Conservation (phyloP, 495 filamentous ascomycete genomes). For the Coniosporium apollinis region DNA sequence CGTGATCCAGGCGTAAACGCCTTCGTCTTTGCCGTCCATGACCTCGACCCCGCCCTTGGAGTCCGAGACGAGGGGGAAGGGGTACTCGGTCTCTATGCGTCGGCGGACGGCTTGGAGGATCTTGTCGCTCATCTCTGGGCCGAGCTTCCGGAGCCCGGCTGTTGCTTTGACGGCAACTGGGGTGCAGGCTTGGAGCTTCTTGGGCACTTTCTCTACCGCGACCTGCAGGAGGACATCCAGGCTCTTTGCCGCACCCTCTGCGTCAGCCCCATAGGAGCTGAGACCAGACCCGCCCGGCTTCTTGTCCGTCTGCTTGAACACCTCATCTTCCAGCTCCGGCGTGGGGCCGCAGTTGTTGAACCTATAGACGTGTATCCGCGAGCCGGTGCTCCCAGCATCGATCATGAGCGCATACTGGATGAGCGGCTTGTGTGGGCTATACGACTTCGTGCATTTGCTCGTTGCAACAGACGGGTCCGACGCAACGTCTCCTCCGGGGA, state of each 20-base stretch:
- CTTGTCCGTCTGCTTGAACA: slow-evolving; percentile 78
- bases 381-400: slow-evolving; percentile 93
- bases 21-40: slow-evolving; percentile 90
- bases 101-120: slow-evolving; percentile 74
- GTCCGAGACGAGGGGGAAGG: slow-evolving; percentile 78
- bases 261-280: slow-evolving; percentile 69
- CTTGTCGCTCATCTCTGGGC: slow-evolving; percentile 59
- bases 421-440: slow-evolving; percentile 71
- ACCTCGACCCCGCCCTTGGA: slow-evolving; percentile 78
- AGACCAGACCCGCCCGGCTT: slow-evolving; percentile 63
- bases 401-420: slow-evolving; percentile 98
- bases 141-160: slow-evolving; percentile 74
- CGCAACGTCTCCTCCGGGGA: slow-evolving; percentile 21
- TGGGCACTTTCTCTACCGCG: slow-evolving; percentile 66
- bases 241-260: slow-evolving; percentile 74
- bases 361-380: slow-evolving; percentile 92
- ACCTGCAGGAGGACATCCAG: slow-evolving; percentile 76
- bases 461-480: slow-evolving; percentile 43
- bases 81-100: slow-evolving; percentile 76
- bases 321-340: slow-evolving; percentile 84
- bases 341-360: slow-evolving; percentile 97
- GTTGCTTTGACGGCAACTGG: slow-evolving; percentile 95
- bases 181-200: slow-evolving; percentile 71
- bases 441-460: slow-evolving; percentile 63
- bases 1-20: slow-evolving; percentile 99